Percentiles rank a stretch among this genome's conserved stretches.
Evolutionary conservation across 805 yeast species (phyloP).

Genomic region (Yarrowia hollandica): DNA sequence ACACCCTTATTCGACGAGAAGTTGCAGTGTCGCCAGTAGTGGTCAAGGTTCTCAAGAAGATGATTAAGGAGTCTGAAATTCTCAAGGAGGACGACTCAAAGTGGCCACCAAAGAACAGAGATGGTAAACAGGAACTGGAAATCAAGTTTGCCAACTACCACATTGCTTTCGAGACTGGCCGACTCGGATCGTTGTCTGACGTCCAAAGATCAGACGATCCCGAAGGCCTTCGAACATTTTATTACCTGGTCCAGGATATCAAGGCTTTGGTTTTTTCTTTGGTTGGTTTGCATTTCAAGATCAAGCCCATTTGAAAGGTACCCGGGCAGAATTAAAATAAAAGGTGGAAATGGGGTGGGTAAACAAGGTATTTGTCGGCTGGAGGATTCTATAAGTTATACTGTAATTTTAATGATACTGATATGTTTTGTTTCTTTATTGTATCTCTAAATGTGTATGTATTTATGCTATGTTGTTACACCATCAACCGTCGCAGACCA

Average conservation of each 20-base stretch:
- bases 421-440: neutral
- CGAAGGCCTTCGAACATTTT: conserved; percentile 48
- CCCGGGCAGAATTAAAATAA: neutral
- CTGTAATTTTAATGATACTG: conserved; percentile 7
- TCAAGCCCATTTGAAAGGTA: conserved; percentile 33
- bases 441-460: neutral
- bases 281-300: conserved; percentile 47
- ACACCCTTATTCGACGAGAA: conserved; percentile 46
- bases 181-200: conserved; percentile 46
- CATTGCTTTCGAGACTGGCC: conserved; percentile 44
- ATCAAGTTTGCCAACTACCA: conserved; percentile 44
- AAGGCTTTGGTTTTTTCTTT: conserved; percentile 48
- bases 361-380: conserved; percentile 12
- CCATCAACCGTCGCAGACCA: conserved; percentile 72
- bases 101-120: conserved; percentile 47
- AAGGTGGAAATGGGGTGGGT: neutral
- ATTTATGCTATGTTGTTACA: conserved; percentile 43
- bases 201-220: conserved; percentile 47
- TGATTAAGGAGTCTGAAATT: conserved; percentile 46
- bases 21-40: conserved; percentile 43
- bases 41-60: conserved; percentile 42
- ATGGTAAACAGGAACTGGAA: conserved; percentile 48
- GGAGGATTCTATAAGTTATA: conserved; percentile 8
- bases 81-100: conserved; percentile 44
- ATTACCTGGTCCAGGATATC: conserved; percentile 48